Conservation (phyloP, 2,329 filamentous ascomycete species). For the Scleromitrula shiraiana region DNA sequence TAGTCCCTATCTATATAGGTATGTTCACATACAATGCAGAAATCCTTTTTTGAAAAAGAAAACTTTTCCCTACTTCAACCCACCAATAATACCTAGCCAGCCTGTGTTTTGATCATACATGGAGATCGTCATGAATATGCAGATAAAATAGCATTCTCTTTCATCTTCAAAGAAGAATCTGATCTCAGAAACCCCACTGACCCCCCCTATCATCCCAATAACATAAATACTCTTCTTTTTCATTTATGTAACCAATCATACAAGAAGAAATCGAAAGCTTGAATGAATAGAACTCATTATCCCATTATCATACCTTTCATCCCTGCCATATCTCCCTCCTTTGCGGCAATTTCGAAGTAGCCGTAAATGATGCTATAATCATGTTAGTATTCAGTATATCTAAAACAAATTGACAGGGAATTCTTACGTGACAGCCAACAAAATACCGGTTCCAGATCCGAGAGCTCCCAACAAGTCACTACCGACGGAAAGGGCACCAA, state of each 20-base stretch:
- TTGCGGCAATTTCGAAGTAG: slow-evolving; percentile 98
- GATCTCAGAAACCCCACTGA: slow-evolving; percentile 1
- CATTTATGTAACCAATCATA: slow-evolving; percentile 11
- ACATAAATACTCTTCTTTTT: slow-evolving; percentile 3
- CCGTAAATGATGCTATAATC: slow-evolving; percentile 83
- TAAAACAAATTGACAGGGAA: not conserved
- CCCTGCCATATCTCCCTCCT: slow-evolving; percentile 89
- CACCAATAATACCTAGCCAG: not conserved
- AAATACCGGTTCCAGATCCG: slow-evolving; percentile 93
- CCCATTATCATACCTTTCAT: slow-evolving; percentile 69
- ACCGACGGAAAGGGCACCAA: slow-evolving; percentile 91
- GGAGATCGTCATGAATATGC: slow-evolving; percentile 1
- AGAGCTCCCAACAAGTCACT: slow-evolving; percentile 94
- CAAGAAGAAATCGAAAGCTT: slow-evolving; percentile 22
- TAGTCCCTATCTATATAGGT: not conserved
- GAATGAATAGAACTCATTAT: slow-evolving; percentile 33
- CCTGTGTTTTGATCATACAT: slow-evolving; percentile 5
- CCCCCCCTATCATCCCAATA: not conserved
- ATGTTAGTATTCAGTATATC: slow-evolving; percentile 31
- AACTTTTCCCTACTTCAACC: not conserved
- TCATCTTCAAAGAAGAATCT: not conserved
- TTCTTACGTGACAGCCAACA: slow-evolving; percentile 95
- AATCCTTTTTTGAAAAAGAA: not conserved
- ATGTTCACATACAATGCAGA: not conserved
- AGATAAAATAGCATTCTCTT: slow-evolving; percentile 7